These are phyloP conservation scores for Hypoxylon sp. DNA, from an alignment of 2,329 filamentous ascomycete species.

Conservation along the genomic window DNA sequence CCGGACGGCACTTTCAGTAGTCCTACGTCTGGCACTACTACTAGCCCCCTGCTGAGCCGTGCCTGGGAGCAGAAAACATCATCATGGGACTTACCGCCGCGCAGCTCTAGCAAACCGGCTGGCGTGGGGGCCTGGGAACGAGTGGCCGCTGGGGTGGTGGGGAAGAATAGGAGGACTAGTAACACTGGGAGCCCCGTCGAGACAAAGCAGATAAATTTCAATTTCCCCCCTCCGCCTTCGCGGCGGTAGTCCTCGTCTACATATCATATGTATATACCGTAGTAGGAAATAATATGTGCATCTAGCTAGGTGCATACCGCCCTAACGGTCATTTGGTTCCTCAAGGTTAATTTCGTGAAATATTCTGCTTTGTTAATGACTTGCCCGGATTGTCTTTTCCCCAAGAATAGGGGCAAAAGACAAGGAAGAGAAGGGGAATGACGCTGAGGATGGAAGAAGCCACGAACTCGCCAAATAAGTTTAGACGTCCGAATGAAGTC, in stretches of 20 bases:
- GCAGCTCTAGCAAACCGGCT: constrained; percentile 31
- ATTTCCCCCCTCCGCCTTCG: constrained; percentile 47
- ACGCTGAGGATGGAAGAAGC: neutral
- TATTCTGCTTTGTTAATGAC: neutral
- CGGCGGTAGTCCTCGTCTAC: constrained; percentile 29
- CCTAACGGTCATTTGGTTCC: neutral
- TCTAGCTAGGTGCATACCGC: neutral
- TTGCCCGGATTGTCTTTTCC: neutral
- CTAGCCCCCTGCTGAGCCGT: constrained; percentile 49
- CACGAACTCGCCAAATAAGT: neutral
- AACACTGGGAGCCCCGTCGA: constrained; percentile 50
- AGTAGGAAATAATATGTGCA: no score
- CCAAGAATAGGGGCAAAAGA: neutral
- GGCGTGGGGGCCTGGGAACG: constrained; percentile 35
- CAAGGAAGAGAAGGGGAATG: neutral
- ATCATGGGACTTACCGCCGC: constrained; percentile 46
- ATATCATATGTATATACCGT: neutral
- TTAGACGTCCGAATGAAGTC: neutral
- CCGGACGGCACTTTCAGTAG: constrained; percentile 44
- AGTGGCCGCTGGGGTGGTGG: constrained; percentile 37
- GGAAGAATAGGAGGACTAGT: constrained; percentile 42
- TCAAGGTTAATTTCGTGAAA: neutral
- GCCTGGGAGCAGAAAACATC: constrained; percentile 48
- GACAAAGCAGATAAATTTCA: constrained; percentile 48
- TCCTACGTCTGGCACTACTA: constrained; percentile 49